Conservation (phyloP, 495 filamentous ascomycete species). For the Penicillium lividum region DNA sequence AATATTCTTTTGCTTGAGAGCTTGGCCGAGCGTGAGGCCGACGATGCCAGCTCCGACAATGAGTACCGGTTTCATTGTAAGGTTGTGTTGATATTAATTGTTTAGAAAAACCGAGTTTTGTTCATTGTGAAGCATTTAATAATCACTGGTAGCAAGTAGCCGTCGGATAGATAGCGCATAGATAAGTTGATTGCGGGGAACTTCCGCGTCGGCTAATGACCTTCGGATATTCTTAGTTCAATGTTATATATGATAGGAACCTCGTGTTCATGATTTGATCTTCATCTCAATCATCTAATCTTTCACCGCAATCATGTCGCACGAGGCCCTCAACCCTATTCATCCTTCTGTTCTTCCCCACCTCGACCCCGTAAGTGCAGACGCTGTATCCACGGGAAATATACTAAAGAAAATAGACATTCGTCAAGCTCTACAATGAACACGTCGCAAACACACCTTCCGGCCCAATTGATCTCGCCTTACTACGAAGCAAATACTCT, state of each 20-base stretch:
- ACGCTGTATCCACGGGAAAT: no score
- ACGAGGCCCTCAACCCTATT: slow-evolving; percentile 36
- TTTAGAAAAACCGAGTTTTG: slow-evolving; percentile 8
- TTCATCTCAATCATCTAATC: not conserved
- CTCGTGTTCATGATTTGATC: not conserved
- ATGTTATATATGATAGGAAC: not conserved
- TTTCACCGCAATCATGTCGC: slow-evolving; percentile 15
- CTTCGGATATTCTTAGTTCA: no score
- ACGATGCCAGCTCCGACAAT: slow-evolving; percentile 61
- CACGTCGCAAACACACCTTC: slow-evolving; percentile 32
- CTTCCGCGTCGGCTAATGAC: no score
- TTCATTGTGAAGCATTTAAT: not conserved
- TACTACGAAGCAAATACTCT: slow-evolving; percentile 32
- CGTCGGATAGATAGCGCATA: no score
- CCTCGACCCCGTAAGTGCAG: slow-evolving; percentile 21
- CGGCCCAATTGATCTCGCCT: slow-evolving; percentile 29
- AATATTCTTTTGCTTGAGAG: slow-evolving; percentile 43
- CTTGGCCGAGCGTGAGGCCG: slow-evolving; percentile 58
- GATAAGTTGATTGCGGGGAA: no score
- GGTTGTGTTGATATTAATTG: not conserved
- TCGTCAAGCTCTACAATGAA: slow-evolving; percentile 33
- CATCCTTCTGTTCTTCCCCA: slow-evolving; percentile 29
- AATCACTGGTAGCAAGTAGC: no score
- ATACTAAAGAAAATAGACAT: not conserved
- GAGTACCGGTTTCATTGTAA: slow-evolving; percentile 37